Base-by-base conservation (phyloP, 805 yeast genomes). In the Cyberlindnera maritima region DNA sequence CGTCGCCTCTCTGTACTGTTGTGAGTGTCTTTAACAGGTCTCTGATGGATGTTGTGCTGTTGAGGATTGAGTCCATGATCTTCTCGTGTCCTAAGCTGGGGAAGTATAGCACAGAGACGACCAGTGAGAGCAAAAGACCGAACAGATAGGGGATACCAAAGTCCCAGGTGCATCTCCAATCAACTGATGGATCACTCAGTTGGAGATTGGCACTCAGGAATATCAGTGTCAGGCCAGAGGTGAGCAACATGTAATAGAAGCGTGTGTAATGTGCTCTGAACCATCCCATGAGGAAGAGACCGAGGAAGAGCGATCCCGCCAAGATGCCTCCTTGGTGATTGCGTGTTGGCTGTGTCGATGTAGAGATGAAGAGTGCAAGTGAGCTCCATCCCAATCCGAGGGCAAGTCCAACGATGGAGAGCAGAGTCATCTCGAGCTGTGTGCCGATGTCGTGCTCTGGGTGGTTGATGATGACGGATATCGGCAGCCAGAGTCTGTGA, bases 361-460 rank as follows among this genome's bases (percentile, higher is more conserved):
- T 63, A 4, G 79, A 67, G 1, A 76, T 57, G 43, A 61, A 72
- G 55, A 75, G 57, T 1, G 77, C 71, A 21, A 75, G 47, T 0
- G 74, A 58, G 2, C 74, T 64, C 75, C 78, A 73, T 0, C 72
- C 79, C 35, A 73, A 48, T 2, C 74, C 80, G 4, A 74, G 43
- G 1, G 66, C 63, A 1, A 64, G 58, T 1, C 80, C 80, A 0
- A 67, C 0, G 2, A 71, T 56, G 0, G 79, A 70, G 13, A 60
- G 60, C 3, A 69, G 2, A 0, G 76, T 67, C 46, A 75, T 68
- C 54, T 76, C 80, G 3, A 74, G 13, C 55, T 76, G 81, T 1
- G 74, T 65, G 11, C 80, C 80, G 7, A 72, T 42, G 4, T 69
- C 63, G 44, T 77, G 69, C 2, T 68, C 74, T 0, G 80, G 78